Conservation (phyloP, 495 filamentous ascomycete species). For the Amorphotheca resinae region DNA sequence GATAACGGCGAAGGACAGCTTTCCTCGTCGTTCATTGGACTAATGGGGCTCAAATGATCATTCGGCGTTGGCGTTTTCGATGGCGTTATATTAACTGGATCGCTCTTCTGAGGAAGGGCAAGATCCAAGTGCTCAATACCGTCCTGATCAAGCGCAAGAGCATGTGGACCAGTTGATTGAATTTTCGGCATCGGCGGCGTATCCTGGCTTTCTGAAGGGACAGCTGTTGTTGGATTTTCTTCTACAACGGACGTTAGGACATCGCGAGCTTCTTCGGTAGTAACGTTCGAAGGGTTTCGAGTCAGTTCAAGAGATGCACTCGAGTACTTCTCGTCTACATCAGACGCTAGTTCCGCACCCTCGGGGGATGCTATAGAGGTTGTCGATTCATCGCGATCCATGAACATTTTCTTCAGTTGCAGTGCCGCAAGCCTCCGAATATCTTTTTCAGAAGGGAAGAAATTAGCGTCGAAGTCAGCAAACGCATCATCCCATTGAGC, state of each 20-base stretch:
- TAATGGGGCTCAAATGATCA: constrained; percentile 1
- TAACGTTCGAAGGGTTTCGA: constrained; percentile 34
- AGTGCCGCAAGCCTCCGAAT: constrained; percentile 82
- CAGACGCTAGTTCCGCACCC: constrained; percentile 32
- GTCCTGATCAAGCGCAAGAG: constrained; percentile 23
- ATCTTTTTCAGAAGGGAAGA: constrained; percentile 95
- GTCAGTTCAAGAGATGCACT: constrained; percentile 23
- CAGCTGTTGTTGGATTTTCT: constrained; percentile 30
- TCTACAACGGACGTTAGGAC: constrained; percentile 59
- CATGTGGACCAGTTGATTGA: neutral
- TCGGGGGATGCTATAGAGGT: constrained; percentile 57
- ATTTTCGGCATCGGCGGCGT: neutral
- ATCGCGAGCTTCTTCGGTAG: constrained; percentile 56
- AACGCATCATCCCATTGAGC: constrained; percentile 89
- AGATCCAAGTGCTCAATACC: constrained; percentile 61
- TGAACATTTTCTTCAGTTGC: constrained; percentile 89
- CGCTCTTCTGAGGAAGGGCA: constrained; percentile 39
- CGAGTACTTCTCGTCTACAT: constrained; percentile 33
- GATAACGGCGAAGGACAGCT: constrained; percentile 6
- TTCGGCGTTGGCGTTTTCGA: constrained; percentile 9
- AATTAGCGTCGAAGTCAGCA: constrained; percentile 79
- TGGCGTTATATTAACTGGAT: constrained; percentile 1
- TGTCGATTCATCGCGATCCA: constrained; percentile 68
- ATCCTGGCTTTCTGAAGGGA: neutral
- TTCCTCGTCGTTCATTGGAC: constrained; percentile 3